Evolutionary conservation across 2,329 filamentous ascomycete genomes (phyloP).

Genomic region (Eurotiales sp.): DNA sequence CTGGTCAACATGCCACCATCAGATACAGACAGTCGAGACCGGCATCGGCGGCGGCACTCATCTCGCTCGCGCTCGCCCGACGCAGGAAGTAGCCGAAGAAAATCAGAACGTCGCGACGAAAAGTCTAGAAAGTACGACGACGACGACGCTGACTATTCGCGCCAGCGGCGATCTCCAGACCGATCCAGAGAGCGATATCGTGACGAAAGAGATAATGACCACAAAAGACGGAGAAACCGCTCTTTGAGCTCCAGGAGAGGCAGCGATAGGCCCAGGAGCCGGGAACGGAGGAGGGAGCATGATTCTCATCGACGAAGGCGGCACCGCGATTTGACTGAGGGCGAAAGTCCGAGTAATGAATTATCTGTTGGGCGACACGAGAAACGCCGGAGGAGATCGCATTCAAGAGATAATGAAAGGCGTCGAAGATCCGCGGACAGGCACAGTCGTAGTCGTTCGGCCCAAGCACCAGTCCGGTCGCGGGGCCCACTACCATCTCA

Average conservation of each 20-base stretch:
- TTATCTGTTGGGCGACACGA: neutral
- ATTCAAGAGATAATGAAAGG: slow-evolving; percentile 14
- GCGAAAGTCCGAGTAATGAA: neutral
- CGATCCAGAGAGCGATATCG: slow-evolving; percentile 24
- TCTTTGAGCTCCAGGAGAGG: slow-evolving; percentile 24
- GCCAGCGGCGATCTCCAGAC: slow-evolving; percentile 11
- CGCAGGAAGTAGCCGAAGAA: slow-evolving; percentile 15
- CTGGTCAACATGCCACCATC: slow-evolving; percentile 9
- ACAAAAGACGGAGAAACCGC: slow-evolving; percentile 23
- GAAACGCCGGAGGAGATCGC: slow-evolving; percentile 17
- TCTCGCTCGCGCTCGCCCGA: slow-evolving; percentile 2
- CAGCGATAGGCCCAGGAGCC: slow-evolving; percentile 23
- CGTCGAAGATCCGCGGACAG: slow-evolving; percentile 25
- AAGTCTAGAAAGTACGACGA: slow-evolving; percentile 1
- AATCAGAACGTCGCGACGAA: slow-evolving; percentile 20
- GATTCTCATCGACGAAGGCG: slow-evolving; percentile 10
- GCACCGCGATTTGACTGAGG: slow-evolving; percentile 7
- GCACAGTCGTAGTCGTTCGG: slow-evolving; percentile 25
- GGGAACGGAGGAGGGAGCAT: slow-evolving; percentile 8
- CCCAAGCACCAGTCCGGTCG: slow-evolving; percentile 30
- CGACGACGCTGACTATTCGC: slow-evolving; percentile 1
- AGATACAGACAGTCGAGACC: slow-evolving; percentile 16
- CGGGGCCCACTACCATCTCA: slow-evolving; percentile 44
- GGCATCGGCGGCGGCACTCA: slow-evolving; percentile 20
- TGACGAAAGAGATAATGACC: slow-evolving; percentile 21